These are phyloP conservation scores for Umbelopsis vinacea DNA, from an alignment of 192 early-diverging fungal species.

Conservation along the genomic window DNA sequence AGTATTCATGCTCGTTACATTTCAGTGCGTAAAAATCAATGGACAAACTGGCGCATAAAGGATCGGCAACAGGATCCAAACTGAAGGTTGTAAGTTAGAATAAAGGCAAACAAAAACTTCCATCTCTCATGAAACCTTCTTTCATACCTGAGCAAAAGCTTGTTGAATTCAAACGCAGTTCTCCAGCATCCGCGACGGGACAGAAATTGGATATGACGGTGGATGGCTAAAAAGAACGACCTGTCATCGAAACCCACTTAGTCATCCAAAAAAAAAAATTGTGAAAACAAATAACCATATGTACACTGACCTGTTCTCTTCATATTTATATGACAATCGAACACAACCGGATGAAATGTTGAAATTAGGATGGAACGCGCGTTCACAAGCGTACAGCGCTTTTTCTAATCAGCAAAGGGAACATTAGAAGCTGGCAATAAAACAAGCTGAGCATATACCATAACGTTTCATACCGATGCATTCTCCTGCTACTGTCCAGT, in stretches of 20 bases:
- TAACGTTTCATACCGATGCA: constrained; percentile 62
- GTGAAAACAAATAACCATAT: not conserved
- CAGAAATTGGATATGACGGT: constrained; percentile 84
- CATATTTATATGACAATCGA: constrained; percentile 69
- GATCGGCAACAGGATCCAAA: constrained; percentile 79
- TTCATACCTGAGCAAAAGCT: constrained; percentile 58
- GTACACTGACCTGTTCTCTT: constrained; percentile 71
- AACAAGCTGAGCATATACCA: too few relatives aligned
- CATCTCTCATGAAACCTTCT: not conserved
- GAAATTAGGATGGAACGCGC: constrained; percentile 78
- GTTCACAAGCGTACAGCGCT: constrained; percentile 90
- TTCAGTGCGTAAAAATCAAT: constrained; percentile 90
- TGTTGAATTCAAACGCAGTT: constrained; percentile 90
- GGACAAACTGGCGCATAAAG: constrained; percentile 72
- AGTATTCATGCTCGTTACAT: constrained; percentile 71
- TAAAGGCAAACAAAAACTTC: not conserved
- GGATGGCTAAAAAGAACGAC: constrained; percentile 79
- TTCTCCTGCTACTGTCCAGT: constrained; percentile 78
- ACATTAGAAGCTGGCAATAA: not conserved
- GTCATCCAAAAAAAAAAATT: not conserved
- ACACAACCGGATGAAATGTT: constrained; percentile 66
- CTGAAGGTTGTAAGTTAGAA: constrained; percentile 38
- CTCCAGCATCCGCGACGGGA: constrained; percentile 92
- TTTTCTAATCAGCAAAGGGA: constrained; percentile 52
- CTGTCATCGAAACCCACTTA: constrained; percentile 24